Evolutionary conservation across 2,329 filamentous ascomycete genomes (phyloP), one percentile per base, ranked within the genome.

Genomic region (Metarhizium anisopliae): DNA sequence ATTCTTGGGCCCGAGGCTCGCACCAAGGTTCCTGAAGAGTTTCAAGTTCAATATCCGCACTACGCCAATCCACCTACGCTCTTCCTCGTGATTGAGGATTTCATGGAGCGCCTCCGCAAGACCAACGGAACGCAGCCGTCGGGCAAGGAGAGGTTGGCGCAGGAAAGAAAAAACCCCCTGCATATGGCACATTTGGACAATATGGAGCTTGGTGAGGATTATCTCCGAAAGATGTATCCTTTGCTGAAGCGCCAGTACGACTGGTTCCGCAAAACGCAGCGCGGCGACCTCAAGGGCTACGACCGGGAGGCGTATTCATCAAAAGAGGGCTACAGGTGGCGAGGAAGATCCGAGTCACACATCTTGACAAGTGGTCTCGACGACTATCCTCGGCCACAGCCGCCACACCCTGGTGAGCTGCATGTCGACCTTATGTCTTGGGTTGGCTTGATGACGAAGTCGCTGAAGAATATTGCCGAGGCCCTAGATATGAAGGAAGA

Each of bases 31-130:
- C 94, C 94, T 0, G 71, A 79, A 4, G 92, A 97, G 71, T 99
- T 99, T 69, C 92, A 95, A 65, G 82, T 91, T 14, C 94, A 97
- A 67, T 97, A 97, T 67, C 93, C 94, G 29, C 92, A 97, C 70
- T 96, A 96, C 66, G 94, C 94, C 53, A 99, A 99, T 70, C 94
- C 94, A 0, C 94, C 94, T 0, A 97, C 94, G 0, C 79, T 97
- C 1, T 96, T 96, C 73, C 84, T 97, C 67, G 85, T 94, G 58
- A 78, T 99, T 16, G 90, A 95, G 61, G 81, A 80, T 10, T 91
- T 96, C 66, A 83, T 95, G 66, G 86, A 90, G 67, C 92, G 89
- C 68, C 79, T 95, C 40, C 80, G 84, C 56, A 74, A 74, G 58
- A 67, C 71, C 45, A 83, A 83, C 56, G 79, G 77, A 20, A 79